Base-by-base conservation (phyloP, 208 protist species). In the Wallacemonas sp. region DNA sequence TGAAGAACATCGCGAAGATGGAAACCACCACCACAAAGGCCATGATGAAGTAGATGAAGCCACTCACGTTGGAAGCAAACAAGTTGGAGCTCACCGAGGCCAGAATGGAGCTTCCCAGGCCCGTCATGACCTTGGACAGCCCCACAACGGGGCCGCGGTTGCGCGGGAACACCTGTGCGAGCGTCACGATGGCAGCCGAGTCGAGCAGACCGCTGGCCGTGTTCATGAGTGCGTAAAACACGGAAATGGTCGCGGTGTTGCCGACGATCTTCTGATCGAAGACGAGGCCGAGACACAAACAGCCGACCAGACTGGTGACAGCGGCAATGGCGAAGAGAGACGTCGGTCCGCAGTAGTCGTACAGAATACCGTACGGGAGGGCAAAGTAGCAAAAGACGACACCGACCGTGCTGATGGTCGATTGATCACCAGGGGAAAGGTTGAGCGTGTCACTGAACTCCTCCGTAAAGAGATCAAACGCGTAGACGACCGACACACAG, bases 1-100 rank as follows among this genome's bases (percentile, higher is more conserved):
- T 42, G 33, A 76, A 50, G 46, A 86, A 58, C 29, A 57, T 66
- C 12, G 66, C 63, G 17, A 61, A 41, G 48, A 74, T 15, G 33
- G 69, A 54, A 13, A 86, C 79, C 15, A 66, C 68, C 29, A 81
- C 44, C 12, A 50, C 57, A 30, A 86, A 71, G 45, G 63, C 78
- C 79, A 86, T 85, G 50, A 89, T 71, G 54, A 83, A 84, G 71
- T 86, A 89, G 66, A 89, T 83, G 58, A 83, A 89, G 46, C 79
- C 73, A 37, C 68, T 79, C 62, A 83, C 72, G 54, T 81, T 72
- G 24, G 39, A 41, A 19, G 38, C 53, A 44, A 89, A 86, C 55
- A 89, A 63, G 55, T 81, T 73, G 4, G 61, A 42, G 29, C 67
- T 85, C 30, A 89, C 71, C 42, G 76, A 76, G 38, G 83, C 68